Percentiles rank a stretch among this genome's conserved stretches.
phyloP scores from a whole-genome alignment of 345 rosid species.

The Corchorus olitorius region DNA sequence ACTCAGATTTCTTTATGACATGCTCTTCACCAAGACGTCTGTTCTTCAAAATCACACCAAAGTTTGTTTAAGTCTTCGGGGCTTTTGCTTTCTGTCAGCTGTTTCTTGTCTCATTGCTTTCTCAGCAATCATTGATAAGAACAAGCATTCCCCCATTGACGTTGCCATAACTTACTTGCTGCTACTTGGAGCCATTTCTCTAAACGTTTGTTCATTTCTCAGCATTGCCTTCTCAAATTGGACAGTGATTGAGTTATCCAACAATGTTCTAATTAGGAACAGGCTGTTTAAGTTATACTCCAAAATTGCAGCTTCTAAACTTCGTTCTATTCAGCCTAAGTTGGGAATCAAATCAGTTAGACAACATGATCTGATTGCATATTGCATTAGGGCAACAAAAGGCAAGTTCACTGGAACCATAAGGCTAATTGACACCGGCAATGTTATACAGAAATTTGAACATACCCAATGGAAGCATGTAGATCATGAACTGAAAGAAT shows the following conservation, averaged over 20 bases:
- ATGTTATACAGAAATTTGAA: neutral
- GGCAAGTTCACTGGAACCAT: neutral
- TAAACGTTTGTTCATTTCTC: conserved; percentile 23
- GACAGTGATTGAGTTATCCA: neutral
- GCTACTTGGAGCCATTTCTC: conserved; percentile 20
- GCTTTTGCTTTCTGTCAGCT: conserved; percentile 17
- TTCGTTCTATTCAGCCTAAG: neutral
- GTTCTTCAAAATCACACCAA: conserved; percentile 21
- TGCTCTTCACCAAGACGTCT: conserved; percentile 47
- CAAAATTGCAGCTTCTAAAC: neutral
- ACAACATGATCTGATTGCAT: conserved; percentile 16
- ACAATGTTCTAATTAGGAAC: neutral
- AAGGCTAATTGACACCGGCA: neutral
- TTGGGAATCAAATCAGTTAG: conserved; percentile 21
- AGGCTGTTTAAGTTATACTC: neutral
- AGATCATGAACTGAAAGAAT: neutral
- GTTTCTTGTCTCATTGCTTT: conserved; percentile 19
- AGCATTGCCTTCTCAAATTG: conserved; percentile 16
- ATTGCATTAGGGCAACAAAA: neutral
- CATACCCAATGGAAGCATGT: neutral
- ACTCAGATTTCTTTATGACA: conserved; percentile 44
- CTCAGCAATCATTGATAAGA: neutral
- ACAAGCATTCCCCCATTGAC: neutral
- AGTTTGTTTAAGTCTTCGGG: conserved; percentile 30
- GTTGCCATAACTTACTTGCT: conserved; percentile 18